Evolutionary conservation across 805 yeast genomes (phyloP).

Genomic region (Debaryomyces maramus): DNA sequence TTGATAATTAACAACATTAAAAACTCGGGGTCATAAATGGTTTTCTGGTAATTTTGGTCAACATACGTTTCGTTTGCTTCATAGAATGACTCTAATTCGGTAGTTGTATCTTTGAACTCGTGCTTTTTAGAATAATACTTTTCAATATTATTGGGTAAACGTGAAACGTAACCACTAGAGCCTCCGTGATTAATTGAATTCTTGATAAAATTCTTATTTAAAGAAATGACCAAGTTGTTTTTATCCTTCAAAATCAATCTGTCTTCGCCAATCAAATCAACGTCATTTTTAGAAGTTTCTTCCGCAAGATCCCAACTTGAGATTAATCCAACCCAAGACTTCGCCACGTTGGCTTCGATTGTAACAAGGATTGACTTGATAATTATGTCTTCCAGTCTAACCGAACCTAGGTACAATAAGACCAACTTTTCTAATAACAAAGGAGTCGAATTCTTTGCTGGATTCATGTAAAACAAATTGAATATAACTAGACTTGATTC

Average conservation of each 20-base stretch:
- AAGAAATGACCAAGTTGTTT: constrained; percentile 42
- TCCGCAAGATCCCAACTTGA: constrained; percentile 64
- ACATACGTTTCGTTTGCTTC: constrained; percentile 13
- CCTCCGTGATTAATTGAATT: constrained; percentile 40
- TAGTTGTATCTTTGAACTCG: constrained; percentile 21
- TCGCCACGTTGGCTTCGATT: constrained; percentile 53
- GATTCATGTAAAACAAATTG: constrained; percentile 50
- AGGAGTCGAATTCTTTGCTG: constrained; percentile 44
- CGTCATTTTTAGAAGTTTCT: constrained; percentile 40
- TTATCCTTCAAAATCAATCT: constrained; percentile 46
- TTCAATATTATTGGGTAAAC: constrained; percentile 9
- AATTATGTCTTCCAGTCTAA: constrained; percentile 58
- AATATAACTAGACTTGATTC: constrained; percentile 48
- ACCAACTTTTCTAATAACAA: constrained; percentile 49
- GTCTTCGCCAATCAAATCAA: constrained; percentile 49
- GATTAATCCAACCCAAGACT: constrained; percentile 67
- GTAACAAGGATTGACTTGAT: constrained; percentile 54
- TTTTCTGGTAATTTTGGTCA: constrained; percentile 22
- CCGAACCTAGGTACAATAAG: constrained; percentile 62
- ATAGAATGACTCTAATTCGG: constrained; percentile 25
- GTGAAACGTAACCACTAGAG: background rate
- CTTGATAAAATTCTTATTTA: constrained; percentile 49
- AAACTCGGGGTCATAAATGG: constrained; percentile 70
- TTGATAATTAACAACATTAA: constrained; percentile 59
- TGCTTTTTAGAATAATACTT: background rate